Percentiles rank a stretch among this genome's conserved stretches.
phyloP scores from a whole-genome alignment of 192 early-diverging fungal genomes.

The Coemansia sp. region DNA sequence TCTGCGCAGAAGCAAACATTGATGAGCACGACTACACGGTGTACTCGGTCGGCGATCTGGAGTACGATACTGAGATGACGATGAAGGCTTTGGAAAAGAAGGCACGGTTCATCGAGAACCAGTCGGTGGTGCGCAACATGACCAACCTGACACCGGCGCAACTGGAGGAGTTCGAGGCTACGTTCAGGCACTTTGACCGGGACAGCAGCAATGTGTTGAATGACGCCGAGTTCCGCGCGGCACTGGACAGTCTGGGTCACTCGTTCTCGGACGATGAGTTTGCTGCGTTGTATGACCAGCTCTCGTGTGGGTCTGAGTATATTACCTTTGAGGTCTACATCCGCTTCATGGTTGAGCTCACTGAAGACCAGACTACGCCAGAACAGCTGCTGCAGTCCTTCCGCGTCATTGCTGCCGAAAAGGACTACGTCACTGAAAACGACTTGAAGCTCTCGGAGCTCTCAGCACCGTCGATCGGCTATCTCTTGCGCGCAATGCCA shows the following conservation, averaged over 20 bases:
- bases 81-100: constrained; percentile 81
- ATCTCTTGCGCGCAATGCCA: constrained; percentile 79
- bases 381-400: constrained; percentile 88
- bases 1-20: constrained; percentile 82
- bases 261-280: constrained; percentile 76
- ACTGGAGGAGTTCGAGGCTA: constrained; percentile 88
- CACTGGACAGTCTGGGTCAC: constrained; percentile 77
- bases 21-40: constrained; percentile 95
- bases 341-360: constrained; percentile 78
- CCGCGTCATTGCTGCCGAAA: constrained; percentile 81
- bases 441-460: constrained; percentile 82
- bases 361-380: constrained; percentile 88
- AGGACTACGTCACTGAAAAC: constrained; percentile 81
- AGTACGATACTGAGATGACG: constrained; percentile 81
- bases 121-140: constrained; percentile 89
- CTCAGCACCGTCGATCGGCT: constrained; percentile 70
- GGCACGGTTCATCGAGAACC: constrained; percentile 90
- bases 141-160: constrained; percentile 92
- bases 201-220: constrained; percentile 80
- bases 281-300: constrained; percentile 64
- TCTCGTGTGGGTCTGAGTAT: constrained; percentile 63
- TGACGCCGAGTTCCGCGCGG: constrained; percentile 81
- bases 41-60: constrained; percentile 85
- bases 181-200: constrained; percentile 91
- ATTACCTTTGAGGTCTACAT: constrained; percentile 91